Evolutionary conservation across 305 asterid genomes (phyloP).

Genomic region (Solanum hybrid): DNA sequence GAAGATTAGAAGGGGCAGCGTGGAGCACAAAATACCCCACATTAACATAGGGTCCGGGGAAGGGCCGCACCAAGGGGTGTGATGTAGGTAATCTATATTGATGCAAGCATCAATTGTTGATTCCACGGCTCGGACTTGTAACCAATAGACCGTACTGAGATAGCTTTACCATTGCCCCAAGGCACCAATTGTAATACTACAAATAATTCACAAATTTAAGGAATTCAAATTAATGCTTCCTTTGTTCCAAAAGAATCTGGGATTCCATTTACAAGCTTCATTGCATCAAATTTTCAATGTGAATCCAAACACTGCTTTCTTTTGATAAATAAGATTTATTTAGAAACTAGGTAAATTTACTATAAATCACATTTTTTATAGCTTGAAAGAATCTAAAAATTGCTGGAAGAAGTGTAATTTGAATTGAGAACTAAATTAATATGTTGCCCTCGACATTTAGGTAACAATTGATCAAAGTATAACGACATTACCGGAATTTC

Average conservation of each 20-base stretch:
- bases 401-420: background rate
- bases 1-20: background rate
- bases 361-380: background rate
- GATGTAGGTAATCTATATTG: background rate
- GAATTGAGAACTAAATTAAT: background rate
- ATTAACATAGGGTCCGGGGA: background rate
- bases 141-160: background rate
- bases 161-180: background rate
- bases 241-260: background rate
- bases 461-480: background rate
- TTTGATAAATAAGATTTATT: background rate
- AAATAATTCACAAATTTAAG: conserved; percentile 1
- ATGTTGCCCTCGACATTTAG: background rate
- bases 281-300: background rate
- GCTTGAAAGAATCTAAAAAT: background rate
- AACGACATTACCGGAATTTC: background rate
- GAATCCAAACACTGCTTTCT: background rate
- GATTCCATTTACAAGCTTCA: background rate
- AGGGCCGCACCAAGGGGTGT: background rate
- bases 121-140: background rate
- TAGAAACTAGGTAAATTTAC: background rate
- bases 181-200: background rate
- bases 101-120: background rate
- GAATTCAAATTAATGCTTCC: background rate
- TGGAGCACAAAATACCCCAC: background rate